A percentile compares a stretch with the other conserved stretches of the same genome.
Conservation (phyloP, 169 alveolate species). For the Babesia caballi region DNA sequence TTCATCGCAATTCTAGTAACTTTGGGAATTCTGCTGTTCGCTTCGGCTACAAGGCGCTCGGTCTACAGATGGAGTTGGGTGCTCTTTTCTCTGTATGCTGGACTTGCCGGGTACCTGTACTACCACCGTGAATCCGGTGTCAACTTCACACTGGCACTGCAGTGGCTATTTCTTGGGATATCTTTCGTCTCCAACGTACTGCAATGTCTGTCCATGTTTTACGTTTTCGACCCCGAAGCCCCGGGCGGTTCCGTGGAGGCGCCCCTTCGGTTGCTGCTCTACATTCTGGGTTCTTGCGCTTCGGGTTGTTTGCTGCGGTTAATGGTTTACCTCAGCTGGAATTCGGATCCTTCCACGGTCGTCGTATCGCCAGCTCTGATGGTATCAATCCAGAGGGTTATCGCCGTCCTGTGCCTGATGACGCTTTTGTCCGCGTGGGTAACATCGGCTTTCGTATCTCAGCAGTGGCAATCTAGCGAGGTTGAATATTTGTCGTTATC, state of each 20-base stretch:
- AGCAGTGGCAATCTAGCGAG: background rate
- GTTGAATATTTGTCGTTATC: background rate
- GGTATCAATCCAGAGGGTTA: background rate
- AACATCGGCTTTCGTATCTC: background rate
- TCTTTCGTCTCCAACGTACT: constrained; percentile 16
- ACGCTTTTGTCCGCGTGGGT: background rate
- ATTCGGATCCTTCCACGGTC: background rate
- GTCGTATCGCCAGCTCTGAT: background rate
- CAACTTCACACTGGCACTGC: background rate
- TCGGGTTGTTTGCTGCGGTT: background rate
- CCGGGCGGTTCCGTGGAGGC: background rate
- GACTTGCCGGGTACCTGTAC: background rate
- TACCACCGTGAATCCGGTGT: background rate
- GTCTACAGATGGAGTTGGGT: constrained; percentile 18
- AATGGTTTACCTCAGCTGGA: background rate
- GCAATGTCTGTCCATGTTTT: constrained; percentile 16
- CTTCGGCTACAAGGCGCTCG: background rate
- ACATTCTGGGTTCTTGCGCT: background rate
- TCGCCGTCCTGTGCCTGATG: background rate
- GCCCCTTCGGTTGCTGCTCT: constrained; percentile 6
- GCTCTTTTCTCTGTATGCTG: constrained; percentile 1
- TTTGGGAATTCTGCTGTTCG: background rate
- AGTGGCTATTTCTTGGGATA: background rate
- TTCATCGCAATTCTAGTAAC: constrained; percentile 24
- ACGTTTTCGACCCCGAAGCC: constrained; percentile 2